Conservation (phyloP, 2,329 filamentous ascomycete genomes). For the Arthrobotrys sinensis region DNA sequence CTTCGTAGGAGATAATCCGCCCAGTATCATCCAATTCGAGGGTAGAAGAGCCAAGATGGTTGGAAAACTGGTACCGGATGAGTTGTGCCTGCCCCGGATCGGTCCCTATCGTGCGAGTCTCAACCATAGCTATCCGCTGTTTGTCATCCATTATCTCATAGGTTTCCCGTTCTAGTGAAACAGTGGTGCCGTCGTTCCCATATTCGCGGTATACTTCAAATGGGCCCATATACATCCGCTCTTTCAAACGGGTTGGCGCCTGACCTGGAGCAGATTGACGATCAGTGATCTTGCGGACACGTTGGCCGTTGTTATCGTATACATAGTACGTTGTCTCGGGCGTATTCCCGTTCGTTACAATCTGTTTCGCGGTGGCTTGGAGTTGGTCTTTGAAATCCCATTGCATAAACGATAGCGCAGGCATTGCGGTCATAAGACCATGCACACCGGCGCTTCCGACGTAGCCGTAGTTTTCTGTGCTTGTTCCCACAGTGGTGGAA, state of each 20-base stretch:
- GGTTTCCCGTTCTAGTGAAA: not conserved
- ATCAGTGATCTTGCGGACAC: conserved; percentile 64
- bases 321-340: conserved; percentile 64
- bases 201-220: conserved; percentile 55
- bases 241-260: conserved; percentile 18
- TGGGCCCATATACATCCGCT: conserved; percentile 26
- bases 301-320: conserved; percentile 62
- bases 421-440: conserved; percentile 33
- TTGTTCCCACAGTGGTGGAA: not conserved
- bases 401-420: not conserved
- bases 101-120: not conserved
- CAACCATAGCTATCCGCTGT: not conserved
- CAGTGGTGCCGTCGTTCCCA: conserved; percentile 6
- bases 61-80: not conserved
- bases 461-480: conserved; percentile 17
- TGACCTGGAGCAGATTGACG: not conserved
- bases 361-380: conserved; percentile 24
- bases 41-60: not conserved
- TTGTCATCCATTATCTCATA: not conserved
- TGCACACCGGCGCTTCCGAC: not conserved
- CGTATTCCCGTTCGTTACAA: not conserved
- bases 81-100: conserved; percentile 1
- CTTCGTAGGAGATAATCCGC: conserved; percentile 65
- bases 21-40: conserved; percentile 64
- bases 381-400: conserved; percentile 59